Evolutionary conservation across 805 yeast genomes (phyloP), one percentile per base, ranked within the genome.

Genomic region (Starmerella vaccinii): DNA sequence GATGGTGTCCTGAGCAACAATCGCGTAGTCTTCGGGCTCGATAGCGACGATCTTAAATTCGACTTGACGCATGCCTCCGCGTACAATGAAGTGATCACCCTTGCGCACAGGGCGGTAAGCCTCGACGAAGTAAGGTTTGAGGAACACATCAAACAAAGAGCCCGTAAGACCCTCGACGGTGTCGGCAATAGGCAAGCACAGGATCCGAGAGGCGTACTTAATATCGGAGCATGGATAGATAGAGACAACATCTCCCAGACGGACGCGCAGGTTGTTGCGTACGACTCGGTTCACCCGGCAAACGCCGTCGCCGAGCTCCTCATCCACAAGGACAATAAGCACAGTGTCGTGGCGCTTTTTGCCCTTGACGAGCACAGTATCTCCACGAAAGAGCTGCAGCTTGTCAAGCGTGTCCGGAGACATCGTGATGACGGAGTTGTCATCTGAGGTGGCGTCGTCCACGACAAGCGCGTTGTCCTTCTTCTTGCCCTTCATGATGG

Each of bases 21-120:
- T 94, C 54, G 96, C 98, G 63, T 81, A 84, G 61, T 92, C 97
- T 63, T 86, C 88, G 7, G 98, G 98, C 66, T 92, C 98, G 52
- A 92, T 95, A 57, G 92, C 98, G 43, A 90, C 97, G 44, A 92
- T 96, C 70, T 92, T 94, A 73, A 92, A 92, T 69, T 92, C 98
- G 40, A 92, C 98, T 67, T 90, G 97, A 71, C 98, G 82, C 98
- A 92, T 92, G 67, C 97, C 96, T 64, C 98, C 98, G 68, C 98
- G 81, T 23, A 87, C 97, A 44, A 90, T 80, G 70, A 92, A 92
- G 62, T 85, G 84, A 66, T 92, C 98, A 58, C 97, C 97, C 67
- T 89, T 90, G 71, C 97, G 84, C 35, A 92, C 96, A 4, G 98
- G 98, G 71, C 98, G 82, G 71, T 92, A 92, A 51, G 98, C 97